Percentiles rank a stretch among this genome's conserved stretches.
These are phyloP conservation scores for Phytophthora kernoviae DNA, from an alignment of 352 stramenopile genomes.

Conservation along the genomic window DNA sequence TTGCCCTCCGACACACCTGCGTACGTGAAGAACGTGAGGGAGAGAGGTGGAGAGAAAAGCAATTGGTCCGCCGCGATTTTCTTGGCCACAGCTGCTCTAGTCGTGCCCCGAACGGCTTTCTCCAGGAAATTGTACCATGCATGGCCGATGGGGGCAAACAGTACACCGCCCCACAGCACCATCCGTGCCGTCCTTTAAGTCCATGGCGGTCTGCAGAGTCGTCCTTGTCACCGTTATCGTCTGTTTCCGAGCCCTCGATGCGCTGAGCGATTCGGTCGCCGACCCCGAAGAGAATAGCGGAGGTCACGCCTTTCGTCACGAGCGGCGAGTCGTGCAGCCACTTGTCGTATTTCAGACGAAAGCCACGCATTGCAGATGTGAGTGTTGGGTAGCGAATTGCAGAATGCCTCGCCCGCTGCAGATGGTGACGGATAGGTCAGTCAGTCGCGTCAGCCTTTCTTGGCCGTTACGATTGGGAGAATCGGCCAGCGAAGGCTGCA, in stretches of 20 bases:
- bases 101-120: slow-evolving; percentile 34
- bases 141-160: slow-evolving; percentile 89
- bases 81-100: slow-evolving; percentile 27
- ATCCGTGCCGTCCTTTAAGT: slow-evolving; percentile 50
- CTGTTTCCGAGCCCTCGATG: slow-evolving; percentile 32
- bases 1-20: slow-evolving; percentile 35
- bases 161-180: slow-evolving; percentile 87
- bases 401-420: slow-evolving; percentile 11
- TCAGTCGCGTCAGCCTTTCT: not conserved
- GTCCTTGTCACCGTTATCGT: not conserved
- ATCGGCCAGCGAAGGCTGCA: too few species aligned
- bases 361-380: slow-evolving; percentile 37
- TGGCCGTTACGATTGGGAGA: not conserved
- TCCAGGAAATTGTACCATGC: slow-evolving; percentile 92
- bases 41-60: slow-evolving; percentile 38
- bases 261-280: slow-evolving; percentile 68
- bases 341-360: slow-evolving; percentile 55
- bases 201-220: slow-evolving; percentile 19
- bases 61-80: slow-evolving; percentile 49
- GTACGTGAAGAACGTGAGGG: slow-evolving; percentile 44
- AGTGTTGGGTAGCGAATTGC: slow-evolving; percentile 11
- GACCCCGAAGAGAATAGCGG: slow-evolving; percentile 65
- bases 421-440: not conserved
- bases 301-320: slow-evolving; percentile 76
- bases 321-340: slow-evolving; percentile 58